phyloP scores from a whole-genome alignment of 768 basidiomycete species.

The Austroboletus eburneus region DNA sequence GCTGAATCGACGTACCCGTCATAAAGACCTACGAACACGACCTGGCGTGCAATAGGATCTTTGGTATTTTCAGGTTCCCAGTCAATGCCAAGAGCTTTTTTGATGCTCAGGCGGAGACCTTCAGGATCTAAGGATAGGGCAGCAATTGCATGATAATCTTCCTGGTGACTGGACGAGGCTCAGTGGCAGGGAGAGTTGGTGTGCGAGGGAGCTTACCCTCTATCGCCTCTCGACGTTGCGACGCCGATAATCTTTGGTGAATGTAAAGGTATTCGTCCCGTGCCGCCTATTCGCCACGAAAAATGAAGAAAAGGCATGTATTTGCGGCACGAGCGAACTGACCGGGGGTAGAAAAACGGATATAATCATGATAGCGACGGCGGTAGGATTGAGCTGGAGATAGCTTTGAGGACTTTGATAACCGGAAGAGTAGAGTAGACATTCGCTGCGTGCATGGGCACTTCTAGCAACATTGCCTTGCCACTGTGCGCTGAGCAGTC shows the following conservation, averaged over 20 bases:
- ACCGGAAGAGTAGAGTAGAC: conserved; percentile 23
- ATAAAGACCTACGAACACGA: conserved; percentile 84
- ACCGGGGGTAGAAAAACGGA: conserved; percentile 50
- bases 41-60: conserved; percentile 64
- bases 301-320: conserved; percentile 6
- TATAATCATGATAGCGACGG: conserved; percentile 63
- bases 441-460: conserved; percentile 26
- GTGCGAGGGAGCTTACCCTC: conserved; percentile 44
- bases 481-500: conserved; percentile 6
- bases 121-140: conserved; percentile 71
- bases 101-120: conserved; percentile 64
- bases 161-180: conserved; percentile 64
- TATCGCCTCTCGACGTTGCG: conserved; percentile 69
- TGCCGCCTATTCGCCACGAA: conserved; percentile 44
- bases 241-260: conserved; percentile 78
- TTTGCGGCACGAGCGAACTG: conserved; percentile 19
- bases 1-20: conserved; percentile 61
- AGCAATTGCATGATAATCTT: conserved; percentile 79
- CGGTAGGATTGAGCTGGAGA: conserved; percentile 15
- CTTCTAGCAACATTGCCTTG: conserved; percentile 28
- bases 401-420: conserved; percentile 15
- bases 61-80: conserved; percentile 65
- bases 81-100: conserved; percentile 55
- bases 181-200: neutral
- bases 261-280: conserved; percentile 62